Conservation (phyloP, 2,329 filamentous ascomycete species). For the Colletotrichum simmondsii region DNA sequence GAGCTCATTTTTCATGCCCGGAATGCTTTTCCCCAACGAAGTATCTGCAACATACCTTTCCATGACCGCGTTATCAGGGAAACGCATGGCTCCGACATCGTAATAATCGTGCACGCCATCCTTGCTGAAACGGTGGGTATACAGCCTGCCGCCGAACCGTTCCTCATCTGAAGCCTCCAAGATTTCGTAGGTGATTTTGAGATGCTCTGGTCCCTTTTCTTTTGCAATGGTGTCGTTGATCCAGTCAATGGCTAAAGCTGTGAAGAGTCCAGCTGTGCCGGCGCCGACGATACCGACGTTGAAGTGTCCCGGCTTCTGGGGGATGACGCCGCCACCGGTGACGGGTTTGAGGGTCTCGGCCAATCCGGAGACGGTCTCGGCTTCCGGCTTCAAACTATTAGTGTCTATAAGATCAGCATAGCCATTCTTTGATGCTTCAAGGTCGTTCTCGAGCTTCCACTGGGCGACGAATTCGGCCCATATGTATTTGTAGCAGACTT, state of each 20-base stretch:
- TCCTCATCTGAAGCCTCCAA: conserved; percentile 42
- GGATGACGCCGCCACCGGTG: neutral
- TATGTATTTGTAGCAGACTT: neutral
- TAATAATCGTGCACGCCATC: conserved; percentile 48
- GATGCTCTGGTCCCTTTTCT: conserved; percentile 42
- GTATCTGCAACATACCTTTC: neutral
- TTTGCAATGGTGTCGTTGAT: conserved; percentile 25
- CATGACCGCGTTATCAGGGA: conserved; percentile 46
- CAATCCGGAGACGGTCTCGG: neutral
- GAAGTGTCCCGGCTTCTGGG: neutral
- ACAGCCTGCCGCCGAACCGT: conserved; percentile 47
- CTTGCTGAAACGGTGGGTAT: conserved; percentile 45
- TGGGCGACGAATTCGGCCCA: neutral
- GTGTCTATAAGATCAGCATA: neutral
- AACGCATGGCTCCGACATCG: conserved; percentile 54
- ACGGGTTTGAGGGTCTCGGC: neutral
- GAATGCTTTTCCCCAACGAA: too few species aligned
- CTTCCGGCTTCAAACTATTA: neutral
- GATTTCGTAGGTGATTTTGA: conserved; percentile 47
- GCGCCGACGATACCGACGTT: conserved; percentile 48
- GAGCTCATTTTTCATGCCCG: neutral
- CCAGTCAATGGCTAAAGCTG: conserved; percentile 45
- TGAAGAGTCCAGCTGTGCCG: conserved; percentile 48
- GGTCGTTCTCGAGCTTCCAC: neutral
- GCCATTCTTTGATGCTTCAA: neutral